Conservation (phyloP, 2,329 filamentous ascomycete genomes). For the Blastomyces gilchristii region DNA sequence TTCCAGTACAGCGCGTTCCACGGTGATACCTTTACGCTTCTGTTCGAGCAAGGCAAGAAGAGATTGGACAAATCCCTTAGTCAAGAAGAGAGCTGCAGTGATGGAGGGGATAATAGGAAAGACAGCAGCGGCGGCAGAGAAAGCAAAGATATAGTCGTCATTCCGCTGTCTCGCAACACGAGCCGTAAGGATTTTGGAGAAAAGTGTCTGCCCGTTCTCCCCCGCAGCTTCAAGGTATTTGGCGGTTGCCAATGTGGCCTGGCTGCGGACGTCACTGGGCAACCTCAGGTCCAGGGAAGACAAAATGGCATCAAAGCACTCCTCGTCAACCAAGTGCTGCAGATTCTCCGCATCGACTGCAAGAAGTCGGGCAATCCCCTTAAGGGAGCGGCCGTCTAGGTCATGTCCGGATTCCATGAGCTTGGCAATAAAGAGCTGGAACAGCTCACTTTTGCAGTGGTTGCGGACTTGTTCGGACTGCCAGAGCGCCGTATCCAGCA, state of each 20-base stretch:
- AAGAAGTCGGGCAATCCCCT: constrained; percentile 49
- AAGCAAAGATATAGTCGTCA: constrained; percentile 82
- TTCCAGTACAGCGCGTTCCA: constrained; percentile 78
- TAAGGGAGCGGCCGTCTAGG: constrained; percentile 50
- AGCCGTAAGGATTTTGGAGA: constrained; percentile 64
- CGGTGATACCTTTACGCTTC: constrained; percentile 72
- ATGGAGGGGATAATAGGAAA: constrained; percentile 77
- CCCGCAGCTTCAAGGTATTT: constrained; percentile 72
- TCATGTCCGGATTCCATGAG: constrained; percentile 87
- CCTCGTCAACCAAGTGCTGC: constrained; percentile 47
- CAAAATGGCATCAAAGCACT: constrained; percentile 76
- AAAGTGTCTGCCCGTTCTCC: constrained; percentile 57
- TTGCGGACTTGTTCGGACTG: constrained; percentile 33
- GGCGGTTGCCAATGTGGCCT: constrained; percentile 71
- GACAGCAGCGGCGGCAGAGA: constrained; percentile 78
- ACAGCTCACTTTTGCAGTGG: constrained; percentile 39
- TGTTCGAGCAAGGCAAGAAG: constrained; percentile 66
- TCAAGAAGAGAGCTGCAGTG: constrained; percentile 70
- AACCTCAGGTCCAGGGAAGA: constrained; percentile 76
- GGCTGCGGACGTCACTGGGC: constrained; percentile 60
- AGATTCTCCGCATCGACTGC: constrained; percentile 44
- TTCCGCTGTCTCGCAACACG: constrained; percentile 64
- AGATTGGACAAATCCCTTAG: constrained; percentile 71
- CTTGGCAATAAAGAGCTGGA: constrained; percentile 65
- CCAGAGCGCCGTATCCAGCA: constrained; percentile 39